Conservation (phyloP, 2,329 filamentous ascomycete species). For the Ophiocordyceps sinensis region DNA sequence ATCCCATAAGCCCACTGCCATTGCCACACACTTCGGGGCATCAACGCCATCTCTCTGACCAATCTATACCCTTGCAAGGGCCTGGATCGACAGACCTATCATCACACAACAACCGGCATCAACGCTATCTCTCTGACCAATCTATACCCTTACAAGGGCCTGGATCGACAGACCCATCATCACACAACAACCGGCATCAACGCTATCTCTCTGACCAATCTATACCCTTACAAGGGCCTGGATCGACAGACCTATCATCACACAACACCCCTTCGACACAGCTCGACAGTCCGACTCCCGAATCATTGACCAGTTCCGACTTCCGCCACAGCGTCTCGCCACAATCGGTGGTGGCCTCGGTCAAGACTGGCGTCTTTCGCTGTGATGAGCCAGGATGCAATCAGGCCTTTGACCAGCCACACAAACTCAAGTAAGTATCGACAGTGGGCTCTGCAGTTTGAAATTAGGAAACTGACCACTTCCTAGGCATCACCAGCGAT, state of each 20-base stretch:
- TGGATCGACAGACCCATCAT: conserved; percentile 24
- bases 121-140: conserved; percentile 23
- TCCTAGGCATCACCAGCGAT: conserved; percentile 42
- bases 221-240: conserved; percentile 23
- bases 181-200: conserved; percentile 25
- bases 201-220: conserved; percentile 26
- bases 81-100: too few species aligned
- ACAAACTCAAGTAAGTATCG: conserved; percentile 39
- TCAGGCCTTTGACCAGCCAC: conserved; percentile 38
- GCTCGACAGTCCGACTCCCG: conserved; percentile 25
- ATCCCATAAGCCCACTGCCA: conserved; percentile 10
- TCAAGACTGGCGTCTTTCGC: conserved; percentile 14
- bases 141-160: conserved; percentile 26
- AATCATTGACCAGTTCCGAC: conserved; percentile 21
- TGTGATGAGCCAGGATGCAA: conserved; percentile 23
- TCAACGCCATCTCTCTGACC: too few species aligned
- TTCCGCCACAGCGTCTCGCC: conserved; percentile 23
- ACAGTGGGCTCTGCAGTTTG: too few species aligned
- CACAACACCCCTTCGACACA: conserved; percentile 33
- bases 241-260: conserved; percentile 24
- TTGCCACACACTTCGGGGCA: conserved; percentile 12
- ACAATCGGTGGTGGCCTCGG: conserved; percentile 12
- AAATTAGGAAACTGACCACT: conserved; percentile 1
- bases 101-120: too few species aligned
- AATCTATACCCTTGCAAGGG: too few species aligned